phyloP scores from a whole-genome alignment of 768 basidiomycete species.

The Solioccasus polychromus region DNA sequence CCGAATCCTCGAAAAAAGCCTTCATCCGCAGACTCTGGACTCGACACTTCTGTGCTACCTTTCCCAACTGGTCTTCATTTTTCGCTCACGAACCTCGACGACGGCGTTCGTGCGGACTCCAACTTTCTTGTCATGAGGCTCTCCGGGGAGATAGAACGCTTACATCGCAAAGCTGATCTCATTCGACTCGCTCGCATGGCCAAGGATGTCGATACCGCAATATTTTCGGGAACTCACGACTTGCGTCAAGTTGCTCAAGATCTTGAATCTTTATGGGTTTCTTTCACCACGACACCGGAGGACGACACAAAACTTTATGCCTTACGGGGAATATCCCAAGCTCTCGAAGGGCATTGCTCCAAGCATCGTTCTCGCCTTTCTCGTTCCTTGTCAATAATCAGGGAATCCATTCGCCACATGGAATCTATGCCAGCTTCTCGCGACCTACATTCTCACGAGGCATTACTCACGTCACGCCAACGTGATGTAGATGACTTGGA shows the following conservation, averaged over 20 bases:
- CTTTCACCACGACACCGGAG: slow-evolving; percentile 30
- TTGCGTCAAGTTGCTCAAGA: slow-evolving; percentile 40
- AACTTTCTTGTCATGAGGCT: slow-evolving; percentile 69
- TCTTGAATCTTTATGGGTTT: slow-evolving; percentile 37
- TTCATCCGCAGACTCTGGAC: slow-evolving; percentile 34
- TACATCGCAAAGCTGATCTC: slow-evolving; percentile 47
- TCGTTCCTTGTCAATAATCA: slow-evolving; percentile 51
- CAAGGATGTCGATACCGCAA: slow-evolving; percentile 46
- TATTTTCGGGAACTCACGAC: slow-evolving; percentile 36
- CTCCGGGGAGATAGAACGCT: slow-evolving; percentile 47
- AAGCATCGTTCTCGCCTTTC: slow-evolving; percentile 38
- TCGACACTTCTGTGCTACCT: slow-evolving; percentile 33
- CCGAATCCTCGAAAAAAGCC: slow-evolving; percentile 32
- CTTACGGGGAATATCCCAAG: slow-evolving; percentile 36
- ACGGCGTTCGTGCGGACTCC: slow-evolving; percentile 61
- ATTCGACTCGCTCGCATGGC: slow-evolving; percentile 54
- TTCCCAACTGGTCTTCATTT: slow-evolving; percentile 46
- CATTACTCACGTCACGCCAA: slow-evolving; percentile 46
- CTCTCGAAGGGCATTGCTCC: slow-evolving; percentile 36
- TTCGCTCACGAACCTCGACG: slow-evolving; percentile 58
- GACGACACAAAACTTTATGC: slow-evolving; percentile 29
- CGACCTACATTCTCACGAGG: slow-evolving; percentile 46
- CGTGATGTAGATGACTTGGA: slow-evolving; percentile 52
- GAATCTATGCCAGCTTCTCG: slow-evolving; percentile 43
- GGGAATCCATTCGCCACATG: slow-evolving; percentile 54